Evolutionary conservation across 371 early-diverging fungal species (phyloP).

Genomic region (Apophysomyces ossiformis): DNA sequence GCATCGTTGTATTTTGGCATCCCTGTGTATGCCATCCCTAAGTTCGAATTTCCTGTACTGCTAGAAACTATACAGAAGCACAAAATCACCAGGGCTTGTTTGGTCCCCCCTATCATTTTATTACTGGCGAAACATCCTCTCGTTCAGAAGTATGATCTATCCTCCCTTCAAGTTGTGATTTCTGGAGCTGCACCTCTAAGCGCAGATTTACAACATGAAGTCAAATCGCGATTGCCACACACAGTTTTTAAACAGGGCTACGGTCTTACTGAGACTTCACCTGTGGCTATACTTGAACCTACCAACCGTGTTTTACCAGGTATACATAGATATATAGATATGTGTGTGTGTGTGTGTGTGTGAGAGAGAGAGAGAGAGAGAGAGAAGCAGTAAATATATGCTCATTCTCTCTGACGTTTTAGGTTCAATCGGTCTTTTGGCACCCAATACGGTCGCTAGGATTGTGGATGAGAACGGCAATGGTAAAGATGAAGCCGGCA

Average conservation of each 20-base stretch:
- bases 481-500: slow-evolving; percentile 26
- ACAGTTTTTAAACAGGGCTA: slow-evolving; percentile 59
- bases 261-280: slow-evolving; percentile 75
- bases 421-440: slow-evolving; percentile 73
- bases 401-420: not conserved
- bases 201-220: slow-evolving; percentile 32
- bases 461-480: slow-evolving; percentile 65
- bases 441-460: slow-evolving; percentile 70
- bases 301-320: slow-evolving; percentile 21
- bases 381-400: no score
- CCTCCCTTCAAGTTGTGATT: slow-evolving; percentile 60
- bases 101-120: slow-evolving; percentile 81
- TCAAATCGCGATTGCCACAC: not conserved
- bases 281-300: slow-evolving; percentile 28
- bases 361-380: no score
- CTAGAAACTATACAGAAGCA: slow-evolving; percentile 67
- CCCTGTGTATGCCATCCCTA: slow-evolving; percentile 62
- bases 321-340: slow-evolving; percentile 6
- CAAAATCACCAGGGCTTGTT: slow-evolving; percentile 70
- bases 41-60: slow-evolving; percentile 64
- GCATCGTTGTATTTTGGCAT: slow-evolving; percentile 39
- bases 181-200: slow-evolving; percentile 89
- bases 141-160: slow-evolving; percentile 70
- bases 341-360: not conserved
- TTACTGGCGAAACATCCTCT: slow-evolving; percentile 64